Evolutionary conservation across 2,329 filamentous ascomycete species (phyloP).

Genomic region (Massarina eburnea): DNA sequence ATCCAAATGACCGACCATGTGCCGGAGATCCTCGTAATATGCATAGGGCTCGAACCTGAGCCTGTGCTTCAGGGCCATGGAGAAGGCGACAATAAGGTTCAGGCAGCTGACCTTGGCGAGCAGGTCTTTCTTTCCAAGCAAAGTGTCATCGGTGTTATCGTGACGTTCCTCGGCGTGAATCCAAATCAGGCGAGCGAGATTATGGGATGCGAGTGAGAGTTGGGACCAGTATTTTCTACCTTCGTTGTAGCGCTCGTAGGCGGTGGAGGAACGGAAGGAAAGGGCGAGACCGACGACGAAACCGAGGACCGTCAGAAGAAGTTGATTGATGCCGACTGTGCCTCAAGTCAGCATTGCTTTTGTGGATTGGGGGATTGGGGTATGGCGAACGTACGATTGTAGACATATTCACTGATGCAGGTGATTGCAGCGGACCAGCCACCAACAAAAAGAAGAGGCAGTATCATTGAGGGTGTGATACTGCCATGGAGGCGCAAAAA

Average conservation of each 20-base stretch:
- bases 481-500: constrained; percentile 75
- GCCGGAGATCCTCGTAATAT: constrained; percentile 71
- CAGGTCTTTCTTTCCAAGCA: constrained; percentile 64
- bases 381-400: constrained; percentile 20
- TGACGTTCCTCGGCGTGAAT: constrained; percentile 67
- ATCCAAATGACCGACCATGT: constrained; percentile 70
- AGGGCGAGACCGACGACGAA: constrained; percentile 77
- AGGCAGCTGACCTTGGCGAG: constrained; percentile 66
- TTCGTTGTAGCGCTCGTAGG: constrained; percentile 68
- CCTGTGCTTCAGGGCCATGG: constrained; percentile 77
- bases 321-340: constrained; percentile 59
- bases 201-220: constrained; percentile 58
- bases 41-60: constrained; percentile 82
- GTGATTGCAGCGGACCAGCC: constrained; percentile 68
- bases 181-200: constrained; percentile 77
- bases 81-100: constrained; percentile 76
- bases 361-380: not conserved
- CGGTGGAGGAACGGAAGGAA: constrained; percentile 73
- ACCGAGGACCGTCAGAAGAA: constrained; percentile 74
- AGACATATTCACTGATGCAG: constrained; percentile 46
- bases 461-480: constrained; percentile 70
- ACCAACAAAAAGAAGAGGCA: constrained; percentile 66
- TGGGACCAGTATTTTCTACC: constrained; percentile 65
- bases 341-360: constrained; percentile 16
- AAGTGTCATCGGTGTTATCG: constrained; percentile 47